These are phyloP conservation scores for Diplogelasinospora grovesii DNA, from an alignment of 495 filamentous ascomycete genomes.

Conservation along the genomic window DNA sequence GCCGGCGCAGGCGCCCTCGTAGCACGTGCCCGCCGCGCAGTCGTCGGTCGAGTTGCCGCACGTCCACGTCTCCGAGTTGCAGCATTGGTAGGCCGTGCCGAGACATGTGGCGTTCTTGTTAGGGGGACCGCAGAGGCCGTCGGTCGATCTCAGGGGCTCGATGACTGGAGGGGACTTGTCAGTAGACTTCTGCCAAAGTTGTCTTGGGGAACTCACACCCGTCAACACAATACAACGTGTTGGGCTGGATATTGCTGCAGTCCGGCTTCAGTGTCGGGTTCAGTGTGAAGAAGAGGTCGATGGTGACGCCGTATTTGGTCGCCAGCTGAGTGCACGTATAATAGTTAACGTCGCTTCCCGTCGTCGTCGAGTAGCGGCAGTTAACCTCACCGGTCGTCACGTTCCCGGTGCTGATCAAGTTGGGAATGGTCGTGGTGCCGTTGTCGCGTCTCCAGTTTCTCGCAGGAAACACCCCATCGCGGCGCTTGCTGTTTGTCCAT, in stretches of 20 bases:
- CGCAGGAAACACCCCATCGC: too few relatives aligned
- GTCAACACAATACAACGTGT: slow-evolving; percentile 20
- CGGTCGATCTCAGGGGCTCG: slow-evolving; percentile 17
- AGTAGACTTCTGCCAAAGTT: too few relatives aligned
- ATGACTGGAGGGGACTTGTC: slow-evolving; percentile 15
- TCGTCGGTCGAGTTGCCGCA: slow-evolving; percentile 23
- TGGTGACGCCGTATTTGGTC: slow-evolving; percentile 5
- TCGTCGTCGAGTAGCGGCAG: slow-evolving; percentile 10
- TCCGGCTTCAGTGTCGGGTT: slow-evolving; percentile 17
- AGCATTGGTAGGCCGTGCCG: slow-evolving; percentile 18
- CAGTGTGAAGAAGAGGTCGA: slow-evolving; percentile 17
- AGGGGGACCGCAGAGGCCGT: slow-evolving; percentile 21
- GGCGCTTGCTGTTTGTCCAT: too few relatives aligned
- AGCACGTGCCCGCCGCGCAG: slow-evolving; percentile 25
- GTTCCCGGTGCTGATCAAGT: too few relatives aligned
- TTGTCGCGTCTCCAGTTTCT: too few relatives aligned
- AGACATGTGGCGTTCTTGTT: slow-evolving; percentile 27
- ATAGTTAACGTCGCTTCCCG: slow-evolving; percentile 16
- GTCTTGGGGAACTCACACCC: slow-evolving; percentile 27
- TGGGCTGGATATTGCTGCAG: slow-evolving; percentile 17
- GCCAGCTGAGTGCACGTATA: slow-evolving; percentile 16
- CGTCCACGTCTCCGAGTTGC: slow-evolving; percentile 21
- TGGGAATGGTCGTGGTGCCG: too few relatives aligned
- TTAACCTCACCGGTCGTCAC: slow-evolving; percentile 14
- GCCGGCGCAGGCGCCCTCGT: slow-evolving; percentile 20